A percentile compares a stretch with the other conserved stretches of the same genome.
Evolutionary conservation across 192 early-diverging fungal species (phyloP).

Genomic region (Coemansia nantahalensis): DNA sequence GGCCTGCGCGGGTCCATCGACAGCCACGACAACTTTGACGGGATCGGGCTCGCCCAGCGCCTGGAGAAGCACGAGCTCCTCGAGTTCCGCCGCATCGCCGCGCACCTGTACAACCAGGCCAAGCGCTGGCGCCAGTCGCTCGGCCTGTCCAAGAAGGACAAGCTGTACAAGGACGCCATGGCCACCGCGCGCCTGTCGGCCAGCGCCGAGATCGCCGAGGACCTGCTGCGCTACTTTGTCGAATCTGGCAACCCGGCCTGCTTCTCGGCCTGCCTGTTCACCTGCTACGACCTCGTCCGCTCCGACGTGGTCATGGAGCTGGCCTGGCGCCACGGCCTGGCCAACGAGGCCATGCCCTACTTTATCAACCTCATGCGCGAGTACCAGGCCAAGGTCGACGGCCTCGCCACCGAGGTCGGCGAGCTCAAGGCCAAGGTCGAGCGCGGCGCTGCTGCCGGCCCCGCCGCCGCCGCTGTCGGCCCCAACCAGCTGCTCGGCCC

Average conservation of each 20-base stretch:
- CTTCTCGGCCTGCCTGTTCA: slow-evolving; percentile 89
- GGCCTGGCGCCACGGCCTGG: slow-evolving; percentile 83
- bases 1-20: too few species aligned
- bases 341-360: slow-evolving; percentile 97
- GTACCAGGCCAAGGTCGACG: slow-evolving; percentile 77
- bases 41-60: slow-evolving; percentile 82
- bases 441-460: slow-evolving; percentile 29
- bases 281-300: slow-evolving; percentile 92
- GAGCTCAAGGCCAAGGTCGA: slow-evolving; percentile 61
- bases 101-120: slow-evolving; percentile 95
- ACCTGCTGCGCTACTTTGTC: slow-evolving; percentile 94
- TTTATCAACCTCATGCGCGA: slow-evolving; percentile 91
- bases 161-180: slow-evolving; percentile 98
- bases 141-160: slow-evolving; percentile 93
- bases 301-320: slow-evolving; percentile 95
- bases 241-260: slow-evolving; percentile 88
- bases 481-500: slow-evolving; percentile 61
- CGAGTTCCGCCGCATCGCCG: slow-evolving; percentile 97
- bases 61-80: slow-evolving; percentile 95
- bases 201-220: slow-evolving; percentile 87
- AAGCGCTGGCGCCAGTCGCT: slow-evolving; percentile 96
- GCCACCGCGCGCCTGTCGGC: slow-evolving; percentile 93
- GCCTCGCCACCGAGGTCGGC: slow-evolving; percentile 56
- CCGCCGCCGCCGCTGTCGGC: slow-evolving; percentile 20
- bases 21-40: slow-evolving; percentile 93